A percentile compares a stretch with the other conserved stretches of the same genome.
Evolutionary conservation across 139 green algal genomes (phyloP).

Genomic region (Volvox reticuliferus): DNA sequence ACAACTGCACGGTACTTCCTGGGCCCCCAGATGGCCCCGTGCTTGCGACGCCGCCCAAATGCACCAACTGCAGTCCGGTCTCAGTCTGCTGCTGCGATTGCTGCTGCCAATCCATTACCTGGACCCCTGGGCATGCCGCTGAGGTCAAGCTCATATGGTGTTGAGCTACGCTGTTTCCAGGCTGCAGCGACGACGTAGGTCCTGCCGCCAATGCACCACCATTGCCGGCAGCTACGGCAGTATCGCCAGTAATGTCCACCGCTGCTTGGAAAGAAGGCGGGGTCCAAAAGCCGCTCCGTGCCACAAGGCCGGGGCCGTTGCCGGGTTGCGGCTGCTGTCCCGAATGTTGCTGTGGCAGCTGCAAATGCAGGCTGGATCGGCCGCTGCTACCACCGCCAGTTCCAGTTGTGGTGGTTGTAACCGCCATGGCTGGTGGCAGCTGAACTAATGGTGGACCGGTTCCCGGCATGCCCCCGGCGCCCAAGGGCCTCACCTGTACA

Average conservation of each 20-base stretch:
- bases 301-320: background rate
- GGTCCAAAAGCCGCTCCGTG: conserved; percentile 39
- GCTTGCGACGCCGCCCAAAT: background rate
- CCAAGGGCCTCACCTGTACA: conserved; percentile 2
- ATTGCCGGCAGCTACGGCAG: background rate
- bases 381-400: background rate
- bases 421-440: background rate
- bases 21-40: background rate
- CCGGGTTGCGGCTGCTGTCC: background rate
- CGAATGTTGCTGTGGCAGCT: background rate
- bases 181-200: background rate
- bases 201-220: background rate
- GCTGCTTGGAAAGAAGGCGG: conserved; percentile 27
- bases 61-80: background rate
- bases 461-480: background rate
- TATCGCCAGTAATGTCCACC: background rate
- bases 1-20: no score
- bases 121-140: background rate
- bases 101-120: background rate
- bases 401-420: background rate
- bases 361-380: conserved; percentile 6
- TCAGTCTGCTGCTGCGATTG: conserved; percentile 1
- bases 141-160: background rate
- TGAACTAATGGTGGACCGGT: background rate
- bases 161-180: background rate